Evolutionary conservation across 78 protist species (phyloP), one percentile per base, ranked within the genome.

Genomic region (slime mould (Dictyostelium discoideum)): DNA sequence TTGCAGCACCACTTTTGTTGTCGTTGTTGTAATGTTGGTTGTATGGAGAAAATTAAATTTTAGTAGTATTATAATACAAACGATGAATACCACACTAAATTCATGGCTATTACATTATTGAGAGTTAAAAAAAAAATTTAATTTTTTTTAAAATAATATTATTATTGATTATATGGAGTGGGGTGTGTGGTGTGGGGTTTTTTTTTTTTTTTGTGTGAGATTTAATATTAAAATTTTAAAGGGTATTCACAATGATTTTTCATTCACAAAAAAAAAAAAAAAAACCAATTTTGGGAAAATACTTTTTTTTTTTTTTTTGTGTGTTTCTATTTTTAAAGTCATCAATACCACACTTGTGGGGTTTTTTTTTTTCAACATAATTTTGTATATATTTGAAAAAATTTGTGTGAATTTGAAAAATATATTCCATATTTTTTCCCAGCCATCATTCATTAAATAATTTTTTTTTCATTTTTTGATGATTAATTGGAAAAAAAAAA

Each of bases 301-400:
- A 14, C 14, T 54, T 3, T 14, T 54, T 14, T 54, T 54, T 14
- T 54, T 54, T 16, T 80, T 24, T 5, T 76, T 14, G 60, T 92
- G 86, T 22, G 74, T 24, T 14, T 93, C 86, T 74, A 85, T 72
- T 44, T 57, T 77, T 20, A 13, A 13, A 73, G 13, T 78, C 65
- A 81, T 86, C 86, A 46, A 46, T 6, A 46, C 54, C 54, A 46
- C 9, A 46, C 9, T 6, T 46, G 3, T 8, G 3, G 3, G 3
- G 2, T 3, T 46, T 46, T 3, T 8, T 3, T 3, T 3, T 2
- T 3, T 46, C 0, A 46, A 46, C 54, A 6, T 46, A 46, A 46
- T 46, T 46, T 46, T 46, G 54, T 46, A 46, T 40, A 40, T 40
- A n/a, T n/a, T n/a, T n/a, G n/a, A n/a, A n/a, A n/a, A n/a, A n/a